phyloP scores from a whole-genome alignment of 2,329 filamentous ascomycete species.

The Hymenoscyphus infarciens region DNA sequence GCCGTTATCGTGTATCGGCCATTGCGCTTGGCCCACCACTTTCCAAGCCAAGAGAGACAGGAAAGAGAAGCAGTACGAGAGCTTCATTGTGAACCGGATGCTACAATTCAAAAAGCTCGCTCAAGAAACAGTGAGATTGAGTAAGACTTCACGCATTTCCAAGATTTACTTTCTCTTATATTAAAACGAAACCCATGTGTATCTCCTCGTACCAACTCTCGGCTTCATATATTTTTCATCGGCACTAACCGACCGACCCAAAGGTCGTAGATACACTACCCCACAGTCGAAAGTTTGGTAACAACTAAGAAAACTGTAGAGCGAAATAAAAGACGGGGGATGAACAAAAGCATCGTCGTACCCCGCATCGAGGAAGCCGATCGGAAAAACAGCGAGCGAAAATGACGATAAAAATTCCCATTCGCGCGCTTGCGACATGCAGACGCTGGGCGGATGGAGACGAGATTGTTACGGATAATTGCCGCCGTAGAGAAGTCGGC shows the following conservation, averaged over 20 bases:
- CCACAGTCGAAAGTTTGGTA: not conserved
- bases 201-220: not conserved
- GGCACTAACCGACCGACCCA: not conserved
- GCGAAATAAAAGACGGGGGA: not conserved
- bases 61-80: not conserved
- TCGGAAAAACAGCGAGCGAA: not conserved
- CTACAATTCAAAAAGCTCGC: not conserved
- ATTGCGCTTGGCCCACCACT: conserved; percentile 32
- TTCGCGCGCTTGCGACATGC: conserved; percentile 2
- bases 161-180: not conserved
- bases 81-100: conserved; percentile 5
- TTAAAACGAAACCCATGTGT: not conserved
- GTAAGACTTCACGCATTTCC: not conserved
- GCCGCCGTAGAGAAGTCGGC: not conserved
- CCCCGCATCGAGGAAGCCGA: not conserved
- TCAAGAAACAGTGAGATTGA: not conserved
- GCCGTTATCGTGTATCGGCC: conserved; percentile 47
- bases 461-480: not conserved
- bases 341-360: not conserved
- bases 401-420: conserved; percentile 2
- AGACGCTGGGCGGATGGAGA: not conserved
- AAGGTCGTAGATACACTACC: not conserved
- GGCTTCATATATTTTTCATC: not conserved
- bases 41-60: conserved; percentile 9
- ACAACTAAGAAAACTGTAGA: not conserved